Percentiles rank a stretch among this genome's conserved stretches.
Conservation (phyloP, 306 rosid species). For the Pyrus betulifolia region DNA sequence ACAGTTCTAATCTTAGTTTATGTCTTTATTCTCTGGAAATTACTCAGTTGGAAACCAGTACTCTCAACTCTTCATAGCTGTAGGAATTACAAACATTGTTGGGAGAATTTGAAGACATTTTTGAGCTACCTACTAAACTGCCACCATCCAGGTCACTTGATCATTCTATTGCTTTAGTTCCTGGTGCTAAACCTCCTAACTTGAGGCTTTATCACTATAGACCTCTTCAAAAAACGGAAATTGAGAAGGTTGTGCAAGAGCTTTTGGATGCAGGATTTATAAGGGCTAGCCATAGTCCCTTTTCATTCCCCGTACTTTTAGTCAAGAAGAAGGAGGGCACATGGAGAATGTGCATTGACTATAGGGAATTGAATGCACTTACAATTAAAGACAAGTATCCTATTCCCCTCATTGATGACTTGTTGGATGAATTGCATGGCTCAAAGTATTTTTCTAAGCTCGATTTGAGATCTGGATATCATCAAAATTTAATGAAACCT, state of each 20-base stretch:
- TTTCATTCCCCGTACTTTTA: too few species aligned
- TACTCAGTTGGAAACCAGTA: neutral
- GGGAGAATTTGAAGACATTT: neutral
- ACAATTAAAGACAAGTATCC: neutral
- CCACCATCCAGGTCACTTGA: neutral
- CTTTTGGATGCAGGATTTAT: too few species aligned
- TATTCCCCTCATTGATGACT: neutral
- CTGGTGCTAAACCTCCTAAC: neutral
- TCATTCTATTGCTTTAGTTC: neutral
- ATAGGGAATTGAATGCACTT: neutral
- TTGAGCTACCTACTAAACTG: neutral
- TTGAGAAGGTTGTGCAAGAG: too few species aligned
- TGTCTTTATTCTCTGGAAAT: neutral
- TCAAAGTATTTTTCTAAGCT: neutral
- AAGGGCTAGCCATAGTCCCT: too few species aligned
- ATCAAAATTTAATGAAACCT: neutral
- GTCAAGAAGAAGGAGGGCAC: neutral
- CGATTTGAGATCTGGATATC: neutral
- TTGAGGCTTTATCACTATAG: neutral
- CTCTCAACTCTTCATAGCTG: too few species aligned
- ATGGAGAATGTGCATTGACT: neutral
- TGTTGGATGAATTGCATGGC: neutral
- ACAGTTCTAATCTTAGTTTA: neutral
- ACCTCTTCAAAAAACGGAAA: neutral
- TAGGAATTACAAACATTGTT: too few species aligned